Percentiles rank a stretch among this genome's conserved stretches.
phyloP scores from a whole-genome alignment of 192 early-diverging fungal genomes.

The Coemansia sp. region DNA sequence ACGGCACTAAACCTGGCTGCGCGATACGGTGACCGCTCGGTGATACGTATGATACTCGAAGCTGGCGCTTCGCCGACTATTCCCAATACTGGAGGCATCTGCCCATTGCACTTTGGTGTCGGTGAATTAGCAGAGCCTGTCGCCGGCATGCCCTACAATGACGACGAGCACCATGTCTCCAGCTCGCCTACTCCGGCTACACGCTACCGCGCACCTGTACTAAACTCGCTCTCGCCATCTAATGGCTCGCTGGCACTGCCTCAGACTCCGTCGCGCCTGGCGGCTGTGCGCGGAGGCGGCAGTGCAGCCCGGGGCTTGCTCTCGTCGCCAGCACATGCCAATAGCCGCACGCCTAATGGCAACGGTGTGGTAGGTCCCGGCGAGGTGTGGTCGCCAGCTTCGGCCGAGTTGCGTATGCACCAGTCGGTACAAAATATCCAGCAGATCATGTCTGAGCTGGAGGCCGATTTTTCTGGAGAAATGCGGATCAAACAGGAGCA shows the following conservation, averaged over 20 bases:
- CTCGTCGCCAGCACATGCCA: constrained; percentile 17
- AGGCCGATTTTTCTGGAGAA: constrained; percentile 67
- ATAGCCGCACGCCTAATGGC: background rate
- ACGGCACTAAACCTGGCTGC: constrained; percentile 93
- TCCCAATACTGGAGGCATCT: constrained; percentile 76
- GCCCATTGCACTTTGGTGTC: constrained; percentile 73
- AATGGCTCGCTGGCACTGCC: constrained; percentile 21
- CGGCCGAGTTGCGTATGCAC: constrained; percentile 52
- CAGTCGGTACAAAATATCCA: constrained; percentile 62
- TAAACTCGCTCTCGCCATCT: background rate
- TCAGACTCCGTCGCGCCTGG: constrained; percentile 36
- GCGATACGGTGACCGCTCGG: constrained; percentile 68
- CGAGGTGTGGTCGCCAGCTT: constrained; percentile 38
- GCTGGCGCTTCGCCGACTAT: constrained; percentile 80
- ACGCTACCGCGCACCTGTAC: background rate
- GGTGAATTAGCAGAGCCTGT: constrained; percentile 28
- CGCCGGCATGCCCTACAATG: background rate
- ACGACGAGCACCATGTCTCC: background rate
- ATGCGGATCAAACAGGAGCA: constrained; percentile 62
- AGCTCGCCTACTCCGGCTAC: constrained; percentile 15
- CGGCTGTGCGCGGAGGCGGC: constrained; percentile 24
- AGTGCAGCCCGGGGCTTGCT: constrained; percentile 19
- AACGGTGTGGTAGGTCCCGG: background rate
- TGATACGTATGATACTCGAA: constrained; percentile 71
- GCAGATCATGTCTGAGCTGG: constrained; percentile 70